These are phyloP conservation scores for Massariosphaeria phaeospora DNA, from an alignment of 495 filamentous ascomycete genomes.

Conservation along the genomic window DNA sequence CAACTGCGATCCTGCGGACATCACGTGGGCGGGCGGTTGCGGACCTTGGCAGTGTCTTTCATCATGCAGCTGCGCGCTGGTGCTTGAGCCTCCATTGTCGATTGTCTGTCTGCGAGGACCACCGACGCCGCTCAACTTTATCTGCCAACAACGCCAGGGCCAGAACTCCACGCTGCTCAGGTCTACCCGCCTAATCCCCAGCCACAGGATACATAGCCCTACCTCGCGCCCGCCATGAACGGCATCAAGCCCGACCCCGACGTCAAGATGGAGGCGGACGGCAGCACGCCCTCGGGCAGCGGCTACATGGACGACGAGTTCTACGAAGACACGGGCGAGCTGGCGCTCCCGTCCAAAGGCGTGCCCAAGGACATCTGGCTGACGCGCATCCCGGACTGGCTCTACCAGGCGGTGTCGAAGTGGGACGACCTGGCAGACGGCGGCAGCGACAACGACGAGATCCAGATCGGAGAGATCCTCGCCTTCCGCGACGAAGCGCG, in stretches of 20 bases:
- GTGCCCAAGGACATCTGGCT: constrained; percentile 60
- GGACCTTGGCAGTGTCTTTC: no score
- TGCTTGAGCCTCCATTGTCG: no score
- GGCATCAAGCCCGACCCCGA: constrained; percentile 44
- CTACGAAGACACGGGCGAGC: constrained; percentile 83
- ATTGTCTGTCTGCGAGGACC: no score
- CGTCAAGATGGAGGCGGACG: constrained; percentile 68
- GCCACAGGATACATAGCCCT: no score
- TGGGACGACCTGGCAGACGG: constrained; percentile 63
- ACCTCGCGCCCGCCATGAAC: constrained; percentile 24
- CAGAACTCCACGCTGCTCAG: no score
- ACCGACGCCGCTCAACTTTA: no score
- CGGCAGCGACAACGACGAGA: constrained; percentile 56
- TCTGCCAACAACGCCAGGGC: not conserved
- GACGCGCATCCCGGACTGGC: constrained; percentile 66
- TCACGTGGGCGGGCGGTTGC: no score
- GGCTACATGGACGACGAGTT: constrained; percentile 67
- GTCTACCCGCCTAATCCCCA: not conserved
- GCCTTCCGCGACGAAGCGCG: constrained; percentile 48
- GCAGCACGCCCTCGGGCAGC: constrained; percentile 51
- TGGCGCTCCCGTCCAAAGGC: constrained; percentile 59
- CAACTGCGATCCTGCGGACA: no score
- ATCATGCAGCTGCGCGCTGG: no score
- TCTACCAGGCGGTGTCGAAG: constrained; percentile 38
- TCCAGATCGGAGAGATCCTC: constrained; percentile 72